Percentiles rank a stretch among this genome's conserved stretches.
Conservation (phyloP, 2,329 filamentous ascomycete species). For the Talaromyces sp. region DNA sequence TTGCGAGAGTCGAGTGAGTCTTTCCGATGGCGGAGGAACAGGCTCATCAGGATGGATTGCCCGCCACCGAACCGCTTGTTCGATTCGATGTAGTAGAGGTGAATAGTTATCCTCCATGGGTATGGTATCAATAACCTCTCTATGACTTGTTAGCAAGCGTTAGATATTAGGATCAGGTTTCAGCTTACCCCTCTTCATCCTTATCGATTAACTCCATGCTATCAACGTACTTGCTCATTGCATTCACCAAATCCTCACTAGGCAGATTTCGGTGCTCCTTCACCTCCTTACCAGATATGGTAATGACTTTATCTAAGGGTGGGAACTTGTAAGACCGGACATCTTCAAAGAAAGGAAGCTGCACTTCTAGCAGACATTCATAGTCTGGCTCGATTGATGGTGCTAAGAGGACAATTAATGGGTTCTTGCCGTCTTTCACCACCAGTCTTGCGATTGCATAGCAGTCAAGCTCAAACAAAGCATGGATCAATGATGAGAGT, state of each 20-base stretch:
- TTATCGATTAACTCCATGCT: conserved; percentile 76
- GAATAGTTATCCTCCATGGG: conserved; percentile 77
- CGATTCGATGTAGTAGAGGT: conserved; percentile 80
- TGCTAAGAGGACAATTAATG: conserved; percentile 69
- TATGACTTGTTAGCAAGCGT: conserved; percentile 22
- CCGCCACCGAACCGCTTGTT: conserved; percentile 75
- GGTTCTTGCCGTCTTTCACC: conserved; percentile 73
- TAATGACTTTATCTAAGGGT: conserved; percentile 79
- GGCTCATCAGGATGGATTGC: conserved; percentile 67
- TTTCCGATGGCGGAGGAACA: conserved; percentile 57
- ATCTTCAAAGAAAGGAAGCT: conserved; percentile 90
- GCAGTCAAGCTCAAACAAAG: conserved; percentile 75
- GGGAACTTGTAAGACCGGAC: conserved; percentile 87
- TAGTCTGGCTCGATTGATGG: conserved; percentile 73
- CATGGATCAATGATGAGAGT: conserved; percentile 83
- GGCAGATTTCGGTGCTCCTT: conserved; percentile 82
- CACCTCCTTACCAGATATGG: conserved; percentile 73
- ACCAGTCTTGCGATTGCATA: conserved; percentile 86
- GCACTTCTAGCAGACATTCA: conserved; percentile 83
- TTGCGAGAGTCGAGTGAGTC: conserved; percentile 66
- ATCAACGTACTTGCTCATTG: conserved; percentile 90
- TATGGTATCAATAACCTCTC: conserved; percentile 61
- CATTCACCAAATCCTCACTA: conserved; percentile 63
- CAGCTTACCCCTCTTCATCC: conserved; percentile 66
- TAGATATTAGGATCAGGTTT: not conserved